Percentiles rank a stretch among this genome's conserved stretches.
phyloP scores from a whole-genome alignment of 1,139 yeast genomes.

The Blastobotrys ciferrii region DNA sequence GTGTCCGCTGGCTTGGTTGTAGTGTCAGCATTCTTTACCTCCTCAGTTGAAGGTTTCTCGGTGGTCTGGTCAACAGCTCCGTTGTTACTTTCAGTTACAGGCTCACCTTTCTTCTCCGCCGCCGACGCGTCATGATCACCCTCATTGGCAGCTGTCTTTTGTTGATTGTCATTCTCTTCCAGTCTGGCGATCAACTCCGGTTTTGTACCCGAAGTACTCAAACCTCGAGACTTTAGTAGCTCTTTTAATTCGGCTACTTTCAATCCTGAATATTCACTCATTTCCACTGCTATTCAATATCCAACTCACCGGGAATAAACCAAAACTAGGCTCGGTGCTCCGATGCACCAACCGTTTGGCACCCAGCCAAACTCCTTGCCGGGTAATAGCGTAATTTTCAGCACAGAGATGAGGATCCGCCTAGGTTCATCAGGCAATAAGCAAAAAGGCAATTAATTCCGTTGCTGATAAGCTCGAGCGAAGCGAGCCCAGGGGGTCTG shows the following conservation, averaged over 20 bases:
- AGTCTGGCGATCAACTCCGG: conserved; percentile 77
- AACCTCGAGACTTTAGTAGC: conserved; percentile 61
- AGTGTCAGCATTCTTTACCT: not conserved
- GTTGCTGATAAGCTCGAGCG: too few relatives aligned
- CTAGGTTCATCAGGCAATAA: too few relatives aligned
- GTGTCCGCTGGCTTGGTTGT: conserved; percentile 1
- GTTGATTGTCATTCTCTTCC: conserved; percentile 32
- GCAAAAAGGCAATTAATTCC: too few relatives aligned
- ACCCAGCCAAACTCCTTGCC: too few relatives aligned
- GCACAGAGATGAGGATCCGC: too few relatives aligned
- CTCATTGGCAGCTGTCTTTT: conserved; percentile 26
- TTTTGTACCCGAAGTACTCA: conserved; percentile 78
- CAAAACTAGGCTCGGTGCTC: too few relatives aligned
- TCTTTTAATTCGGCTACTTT: conserved; percentile 89
- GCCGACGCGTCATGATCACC: conserved; percentile 17
- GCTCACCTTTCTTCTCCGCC: conserved; percentile 19
- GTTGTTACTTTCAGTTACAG: not conserved
- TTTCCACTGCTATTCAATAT: conserved; percentile 25
- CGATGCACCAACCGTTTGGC: too few relatives aligned
- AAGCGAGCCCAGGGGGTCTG: too few relatives aligned
- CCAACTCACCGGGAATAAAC: too few relatives aligned
- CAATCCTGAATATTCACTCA: conserved; percentile 59
- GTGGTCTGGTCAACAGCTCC: not conserved
- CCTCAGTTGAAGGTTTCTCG: not conserved
- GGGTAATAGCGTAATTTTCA: too few relatives aligned